Percentiles rank a stretch among this genome's conserved stretches.
phyloP scores from a whole-genome alignment of 495 filamentous ascomycete species.

The Filosporella fistucella region DNA sequence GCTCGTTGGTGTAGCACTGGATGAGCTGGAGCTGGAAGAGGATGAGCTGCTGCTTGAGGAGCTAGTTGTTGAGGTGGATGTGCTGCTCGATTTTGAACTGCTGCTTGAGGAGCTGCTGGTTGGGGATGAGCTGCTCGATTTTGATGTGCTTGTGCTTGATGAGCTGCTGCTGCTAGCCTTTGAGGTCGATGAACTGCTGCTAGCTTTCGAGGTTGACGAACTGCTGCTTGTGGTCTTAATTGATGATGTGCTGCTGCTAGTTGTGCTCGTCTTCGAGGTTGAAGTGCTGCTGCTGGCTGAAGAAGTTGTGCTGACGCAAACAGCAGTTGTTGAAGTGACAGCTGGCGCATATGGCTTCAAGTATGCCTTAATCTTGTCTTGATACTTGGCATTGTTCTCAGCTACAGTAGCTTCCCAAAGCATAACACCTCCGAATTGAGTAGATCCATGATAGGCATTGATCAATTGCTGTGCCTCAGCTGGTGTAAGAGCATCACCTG shows the following conservation, averaged over 20 bases:
- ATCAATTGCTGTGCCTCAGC: slow-evolving; percentile 46
- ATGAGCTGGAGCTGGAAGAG: slow-evolving; percentile 1
- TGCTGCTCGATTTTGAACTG: neutral
- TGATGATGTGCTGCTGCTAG: neutral
- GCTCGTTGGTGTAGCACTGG: neutral
- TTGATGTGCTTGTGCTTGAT: neutral
- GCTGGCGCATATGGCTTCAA: slow-evolving; percentile 18
- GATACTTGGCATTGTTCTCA: slow-evolving; percentile 11
- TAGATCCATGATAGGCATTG: slow-evolving; percentile 38
- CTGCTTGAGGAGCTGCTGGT: neutral
- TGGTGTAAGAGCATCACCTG: slow-evolving; percentile 38
- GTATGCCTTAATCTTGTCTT: slow-evolving; percentile 38
- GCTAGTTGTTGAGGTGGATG: slow-evolving; percentile 2
- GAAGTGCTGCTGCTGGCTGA: slow-evolving; percentile 25
- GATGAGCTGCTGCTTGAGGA: slow-evolving; percentile 1
- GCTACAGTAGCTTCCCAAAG: slow-evolving; percentile 61
- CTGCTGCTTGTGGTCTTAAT: slow-evolving; percentile 8
- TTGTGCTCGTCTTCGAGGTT: neutral
- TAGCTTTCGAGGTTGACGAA: slow-evolving; percentile 17
- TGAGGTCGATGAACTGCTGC: slow-evolving; percentile 14
- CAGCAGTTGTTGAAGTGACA: neutral
- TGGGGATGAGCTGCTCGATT: slow-evolving; percentile 2
- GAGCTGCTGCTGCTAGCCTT: slow-evolving; percentile 1
- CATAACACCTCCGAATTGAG: slow-evolving; percentile 66
- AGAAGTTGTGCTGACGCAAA: slow-evolving; percentile 2